Base-by-base conservation (phyloP, 139 green algal genomes). In the Picocystis salinarum region DNA sequence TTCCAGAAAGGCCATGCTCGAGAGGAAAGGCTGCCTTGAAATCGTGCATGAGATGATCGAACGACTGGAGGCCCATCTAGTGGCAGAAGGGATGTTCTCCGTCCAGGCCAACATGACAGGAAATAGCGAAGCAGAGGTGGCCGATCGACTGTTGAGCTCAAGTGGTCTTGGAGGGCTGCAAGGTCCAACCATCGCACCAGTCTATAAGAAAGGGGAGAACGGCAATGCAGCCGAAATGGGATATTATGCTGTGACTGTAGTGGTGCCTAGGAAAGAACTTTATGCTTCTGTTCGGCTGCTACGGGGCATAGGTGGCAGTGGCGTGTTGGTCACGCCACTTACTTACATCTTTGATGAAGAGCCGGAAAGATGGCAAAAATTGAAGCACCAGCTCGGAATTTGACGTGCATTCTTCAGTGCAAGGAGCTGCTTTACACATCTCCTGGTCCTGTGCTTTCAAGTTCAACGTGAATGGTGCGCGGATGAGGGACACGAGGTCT, bases 321-420 rank as follows among this genome's bases (percentile, higher is more conserved):
- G 83, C 6, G 84, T 97, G 48, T 69, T 97, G 25, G 84, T 95
- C 24, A 74, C 79, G 51, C 85, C 85, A 5, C 87, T 97, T 65
- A 95, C 79, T 6, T 97, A 95, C 76, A 95, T 97, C 36, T 97
- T 97, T 55, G 82, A 97, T 52, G 86, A 93, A 59, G 84, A 94
- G 67, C 80, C 85, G 7, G 44, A 50, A 9, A 58, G 85, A 19
- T 96, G 85, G 85, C 58, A 48, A 9, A 28, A 55, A 1, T 59
- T 95, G 49, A 62, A 92, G 17, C 44, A 74, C 0, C 58, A 61
- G 3, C 62, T 92, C 39, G 75, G 67, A 27, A 31, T 56, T n/a
- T n/a, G n/a, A n/a, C n/a, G n/a, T n/a, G n/a, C n/a, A n/a, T n/a
- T n/a, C n/a, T n/a, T n/a, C n/a, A n/a, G n/a, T n/a, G n/a, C n/a